Evolutionary conservation across 2,329 filamentous ascomycete genomes (phyloP), one percentile per base, ranked within the genome.

Genomic region (Byssoonygena ceratinophila): DNA sequence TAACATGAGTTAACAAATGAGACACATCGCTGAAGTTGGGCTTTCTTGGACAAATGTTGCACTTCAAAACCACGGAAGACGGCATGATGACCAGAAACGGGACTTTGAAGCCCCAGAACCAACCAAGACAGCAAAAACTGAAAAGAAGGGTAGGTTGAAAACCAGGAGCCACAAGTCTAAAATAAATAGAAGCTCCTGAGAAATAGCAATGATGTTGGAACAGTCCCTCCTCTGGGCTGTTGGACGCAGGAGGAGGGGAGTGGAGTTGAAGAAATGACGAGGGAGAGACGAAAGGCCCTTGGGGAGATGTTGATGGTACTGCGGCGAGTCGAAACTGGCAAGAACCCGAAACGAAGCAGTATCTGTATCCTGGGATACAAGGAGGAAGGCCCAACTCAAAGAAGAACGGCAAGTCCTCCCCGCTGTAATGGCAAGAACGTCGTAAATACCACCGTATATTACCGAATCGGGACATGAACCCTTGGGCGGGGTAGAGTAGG

Each of bases 21-120:
- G 90, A 95, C 41, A 89, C 76, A 68, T 97, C 91, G 52, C 88
- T 94, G 71, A 96, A 96, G 27, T 71, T 79, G 36, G 87, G 87
- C 55, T 78, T 78, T 59, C 84, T 87, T 32, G 85, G 84, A 66
- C 91, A 97, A 59, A 95, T 83, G 63, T 77, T 82, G 79, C 91
- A 97, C 60, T 81, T 72, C 46, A 96, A 80, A 53, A 85, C 81
- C 4, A 22, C 31, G 54, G 89, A 83, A 27, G 52, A 53, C 8
- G 55, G 43, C 55, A 56, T 58, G 32, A 36, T 56, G 45, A n/a
- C 46, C 51, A 48, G 18, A 49, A 32, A 18, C 20, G 16, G 46
- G 49, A 11, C 25, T 16, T 46, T 14, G 14, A 27, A 40, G 32
- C 7, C 34, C 41, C 14, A 37, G 16, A 3, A 39, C 45, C 20